phyloP scores from a whole-genome alignment of 2,329 filamentous ascomycete species.

The Colletotrichum horii region DNA sequence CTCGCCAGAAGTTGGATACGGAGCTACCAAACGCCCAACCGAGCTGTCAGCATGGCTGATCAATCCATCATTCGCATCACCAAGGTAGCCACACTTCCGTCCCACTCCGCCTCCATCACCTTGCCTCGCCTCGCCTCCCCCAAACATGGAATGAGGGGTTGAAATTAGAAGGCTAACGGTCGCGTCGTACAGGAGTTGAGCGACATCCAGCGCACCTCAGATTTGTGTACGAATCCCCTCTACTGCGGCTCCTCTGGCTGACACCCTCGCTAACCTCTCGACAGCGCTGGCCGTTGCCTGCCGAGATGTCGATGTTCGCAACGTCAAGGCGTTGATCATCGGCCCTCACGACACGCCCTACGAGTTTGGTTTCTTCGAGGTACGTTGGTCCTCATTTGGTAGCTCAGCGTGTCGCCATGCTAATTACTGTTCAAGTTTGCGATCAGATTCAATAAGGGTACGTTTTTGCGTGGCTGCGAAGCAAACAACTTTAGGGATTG shows the following conservation, averaged over 20 bases:
- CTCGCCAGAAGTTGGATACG: neutral
- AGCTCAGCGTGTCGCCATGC: constrained; percentile 5
- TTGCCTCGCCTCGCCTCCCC: neutral
- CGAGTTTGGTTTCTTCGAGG: constrained; percentile 97
- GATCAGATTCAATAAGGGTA: constrained; percentile 78
- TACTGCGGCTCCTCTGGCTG: neutral
- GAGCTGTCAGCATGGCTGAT: constrained; percentile 67
- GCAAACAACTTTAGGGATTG: neutral
- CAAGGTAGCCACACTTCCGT: constrained; percentile 59
- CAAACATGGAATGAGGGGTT: neutral
- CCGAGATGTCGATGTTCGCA: constrained; percentile 85
- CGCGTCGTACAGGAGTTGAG: constrained; percentile 71
- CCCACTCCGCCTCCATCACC: neutral
- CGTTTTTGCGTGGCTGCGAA: neutral
- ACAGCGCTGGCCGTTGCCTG: constrained; percentile 86
- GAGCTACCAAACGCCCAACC: neutral
- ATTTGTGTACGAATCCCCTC: constrained; percentile 70
- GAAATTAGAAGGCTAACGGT: constrained; percentile 6
- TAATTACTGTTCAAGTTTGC: constrained; percentile 62
- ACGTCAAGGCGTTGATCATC: constrained; percentile 86
- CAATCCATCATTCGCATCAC: constrained; percentile 89
- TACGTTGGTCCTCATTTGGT: constrained; percentile 41
- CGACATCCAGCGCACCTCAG: constrained; percentile 81
- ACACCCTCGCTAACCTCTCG: constrained; percentile 1
- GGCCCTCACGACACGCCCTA: constrained; percentile 95